Base-by-base conservation (phyloP, 129 eudicot species). In the Kitagawia praeruptora region DNA sequence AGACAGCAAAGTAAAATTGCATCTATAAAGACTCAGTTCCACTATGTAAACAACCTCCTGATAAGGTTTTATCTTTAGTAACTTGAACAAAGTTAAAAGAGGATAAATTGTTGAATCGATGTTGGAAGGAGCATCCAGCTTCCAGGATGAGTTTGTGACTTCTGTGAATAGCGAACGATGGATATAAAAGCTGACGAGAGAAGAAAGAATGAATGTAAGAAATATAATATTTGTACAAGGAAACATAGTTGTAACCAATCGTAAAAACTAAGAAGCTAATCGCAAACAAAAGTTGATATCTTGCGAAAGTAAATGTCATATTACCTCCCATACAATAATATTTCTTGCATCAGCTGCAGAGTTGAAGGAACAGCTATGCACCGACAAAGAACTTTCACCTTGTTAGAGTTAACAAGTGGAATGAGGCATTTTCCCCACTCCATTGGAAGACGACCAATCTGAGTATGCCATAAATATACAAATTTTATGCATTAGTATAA, bases 381-480 rank as follows among this genome's bases (percentile, higher is more conserved):
- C 56, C 93, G 83, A 47, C 91, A 91, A 81, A 82, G 88, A 78
- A 93, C 88, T 72, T 90, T 93, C 66, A 90, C 98, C 83, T 90
- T 93, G 11, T 80, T 70, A 19, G 96, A 93, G 82, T 83, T 90
- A 47, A 93, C 98, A 76, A 93, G 98, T 28, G 96, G 98, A 89
- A 85, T 86, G 54, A 90, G 88, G 76, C 96, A 93, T 56, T 93
- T 93, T 28, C 90, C 83, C 98, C 98, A 90, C 79, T 90, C 96
- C 93, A 89, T 88, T 18, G 98, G 96, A 80, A 93, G 88, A 39
- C 98, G 86, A 1, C 96, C 98, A 82, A 93, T 85, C 98, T 93
- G 74, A 38, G 66, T 37, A n/a, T n/a, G 5, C 27, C 31, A 74
- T 46, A 0, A 19, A 45, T n/a, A 45, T 11, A 42, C 7, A 45